phyloP scores from a whole-genome alignment of 2,329 filamentous ascomycete species.

The Pseudogymnoascus sp. region DNA sequence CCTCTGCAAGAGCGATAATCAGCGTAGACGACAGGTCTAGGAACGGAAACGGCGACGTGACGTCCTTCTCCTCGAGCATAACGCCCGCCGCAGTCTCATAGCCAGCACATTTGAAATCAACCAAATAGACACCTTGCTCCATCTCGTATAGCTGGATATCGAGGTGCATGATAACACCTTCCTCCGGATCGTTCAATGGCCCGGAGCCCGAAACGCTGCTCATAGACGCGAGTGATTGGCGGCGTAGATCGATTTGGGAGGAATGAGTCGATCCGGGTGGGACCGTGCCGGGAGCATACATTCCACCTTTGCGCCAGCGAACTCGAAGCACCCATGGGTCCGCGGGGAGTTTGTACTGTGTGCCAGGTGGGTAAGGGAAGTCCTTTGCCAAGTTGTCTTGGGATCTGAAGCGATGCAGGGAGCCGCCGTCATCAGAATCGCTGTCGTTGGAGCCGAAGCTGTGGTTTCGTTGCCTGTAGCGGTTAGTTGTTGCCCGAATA shows the following conservation, averaged over 20 bases:
- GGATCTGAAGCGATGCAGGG: conserved; percentile 32
- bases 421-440: conserved; percentile 33
- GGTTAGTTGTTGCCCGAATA: background rate
- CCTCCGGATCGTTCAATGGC: conserved; percentile 23
- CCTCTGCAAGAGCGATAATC: conserved; percentile 87
- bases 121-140: conserved; percentile 85
- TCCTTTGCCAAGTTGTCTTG: conserved; percentile 14
- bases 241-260: conserved; percentile 39
- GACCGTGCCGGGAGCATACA: conserved; percentile 46
- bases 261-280: conserved; percentile 44
- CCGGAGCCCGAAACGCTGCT: conserved; percentile 27
- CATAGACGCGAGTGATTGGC: conserved; percentile 29
- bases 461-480: conserved; percentile 24
- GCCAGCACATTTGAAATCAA: conserved; percentile 97
- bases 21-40: conserved; percentile 86
- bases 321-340: conserved; percentile 94
- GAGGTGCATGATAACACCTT: conserved; percentile 75
- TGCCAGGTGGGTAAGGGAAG: conserved; percentile 40
- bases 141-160: conserved; percentile 96
- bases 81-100: conserved; percentile 77
- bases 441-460: conserved; percentile 32
- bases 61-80: conserved; percentile 82
- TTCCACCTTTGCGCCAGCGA: conserved; percentile 77
- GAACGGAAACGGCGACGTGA: conserved; percentile 92
- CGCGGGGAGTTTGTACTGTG: conserved; percentile 76